Evolutionary conservation across 768 basidiomycete genomes (phyloP).

Genomic region (Hericium rajendrae): DNA sequence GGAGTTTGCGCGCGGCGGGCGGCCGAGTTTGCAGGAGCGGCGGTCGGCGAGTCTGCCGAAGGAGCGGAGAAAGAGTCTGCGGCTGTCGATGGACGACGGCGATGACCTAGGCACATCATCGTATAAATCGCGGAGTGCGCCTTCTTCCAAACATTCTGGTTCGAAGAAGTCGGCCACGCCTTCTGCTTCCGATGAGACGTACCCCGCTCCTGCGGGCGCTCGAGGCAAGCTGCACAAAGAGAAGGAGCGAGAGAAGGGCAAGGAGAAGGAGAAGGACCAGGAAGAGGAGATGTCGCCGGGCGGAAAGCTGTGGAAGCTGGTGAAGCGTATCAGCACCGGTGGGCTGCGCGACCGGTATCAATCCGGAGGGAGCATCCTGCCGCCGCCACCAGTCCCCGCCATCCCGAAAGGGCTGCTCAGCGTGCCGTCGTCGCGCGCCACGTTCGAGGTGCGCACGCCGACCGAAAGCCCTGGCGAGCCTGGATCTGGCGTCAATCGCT

Average conservation of each 20-base stretch:
- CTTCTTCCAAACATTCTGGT: neutral
- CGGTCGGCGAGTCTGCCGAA: slow-evolving; percentile 3
- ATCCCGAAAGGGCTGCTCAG: slow-evolving; percentile 36
- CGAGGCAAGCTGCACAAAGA: neutral
- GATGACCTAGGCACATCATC: neutral
- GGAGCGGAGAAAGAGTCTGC: slow-evolving; percentile 7
- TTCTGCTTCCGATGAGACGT: neutral
- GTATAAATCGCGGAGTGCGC: neutral
- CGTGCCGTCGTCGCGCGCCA: slow-evolving; percentile 8
- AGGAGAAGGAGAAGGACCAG: slow-evolving; percentile 14
- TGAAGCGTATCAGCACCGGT: slow-evolving; percentile 62
- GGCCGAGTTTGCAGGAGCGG: slow-evolving; percentile 4
- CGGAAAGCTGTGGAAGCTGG: slow-evolving; percentile 52
- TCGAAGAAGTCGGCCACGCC: neutral
- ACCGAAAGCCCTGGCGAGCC: slow-evolving; percentile 2
- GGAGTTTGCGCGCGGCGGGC: neutral
- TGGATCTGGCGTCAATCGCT: slow-evolving; percentile 9
- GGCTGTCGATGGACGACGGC: slow-evolving; percentile 4
- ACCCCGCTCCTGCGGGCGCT: neutral
- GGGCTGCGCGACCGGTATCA: slow-evolving; percentile 48
- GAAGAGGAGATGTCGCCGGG: slow-evolving; percentile 21
- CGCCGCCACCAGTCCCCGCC: slow-evolving; percentile 48
- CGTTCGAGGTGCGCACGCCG: slow-evolving; percentile 17
- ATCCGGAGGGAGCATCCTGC: slow-evolving; percentile 12
- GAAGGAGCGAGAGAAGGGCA: neutral